A percentile compares a stretch with the other conserved stretches of the same genome.
Evolutionary conservation across 2,329 filamentous ascomycete genomes (phyloP).

Genomic region (Sporothrix variecibatus): DNA sequence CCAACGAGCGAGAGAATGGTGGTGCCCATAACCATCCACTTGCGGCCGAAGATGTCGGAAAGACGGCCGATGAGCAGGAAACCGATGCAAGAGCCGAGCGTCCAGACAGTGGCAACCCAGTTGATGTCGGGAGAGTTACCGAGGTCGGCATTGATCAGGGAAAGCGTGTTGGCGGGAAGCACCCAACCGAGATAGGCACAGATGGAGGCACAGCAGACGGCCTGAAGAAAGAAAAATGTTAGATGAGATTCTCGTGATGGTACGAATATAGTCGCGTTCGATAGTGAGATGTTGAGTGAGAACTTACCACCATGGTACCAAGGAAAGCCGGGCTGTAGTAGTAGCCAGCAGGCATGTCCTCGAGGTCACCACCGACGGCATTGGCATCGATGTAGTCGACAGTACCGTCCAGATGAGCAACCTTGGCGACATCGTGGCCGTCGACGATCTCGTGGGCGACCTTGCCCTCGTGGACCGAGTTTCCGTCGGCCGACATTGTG

Average conservation of each 20-base stretch:
- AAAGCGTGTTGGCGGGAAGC: constrained; percentile 41
- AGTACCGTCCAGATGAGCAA: constrained; percentile 44
- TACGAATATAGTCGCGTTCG: background rate
- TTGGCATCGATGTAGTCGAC: constrained; percentile 46
- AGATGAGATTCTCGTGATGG: background rate
- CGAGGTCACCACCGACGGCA: constrained; percentile 46
- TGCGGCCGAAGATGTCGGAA: constrained; percentile 47
- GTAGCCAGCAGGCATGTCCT: constrained; percentile 46
- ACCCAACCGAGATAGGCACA: constrained; percentile 42
- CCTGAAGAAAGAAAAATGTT: constrained; percentile 29
- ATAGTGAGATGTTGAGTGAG: background rate
- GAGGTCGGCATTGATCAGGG: constrained; percentile 40
- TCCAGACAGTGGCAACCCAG: constrained; percentile 43
- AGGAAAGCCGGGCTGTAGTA: constrained; percentile 45
- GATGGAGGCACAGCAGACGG: constrained; percentile 40
- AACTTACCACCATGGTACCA: constrained; percentile 39
- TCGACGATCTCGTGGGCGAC: constrained; percentile 18
- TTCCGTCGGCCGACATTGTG: constrained; percentile 27
- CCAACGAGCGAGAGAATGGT: constrained; percentile 42
- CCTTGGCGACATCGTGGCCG: constrained; percentile 36
- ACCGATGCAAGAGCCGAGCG: constrained; percentile 43
- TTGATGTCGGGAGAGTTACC: constrained; percentile 38
- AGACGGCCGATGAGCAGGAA: constrained; percentile 47
- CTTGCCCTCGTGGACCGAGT: constrained; percentile 23
- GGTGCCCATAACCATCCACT: constrained; percentile 44